These are phyloP conservation scores for Anthracocystis walkeri DNA, from an alignment of 1,284 basidiomycete species.

Conservation along the genomic window DNA sequence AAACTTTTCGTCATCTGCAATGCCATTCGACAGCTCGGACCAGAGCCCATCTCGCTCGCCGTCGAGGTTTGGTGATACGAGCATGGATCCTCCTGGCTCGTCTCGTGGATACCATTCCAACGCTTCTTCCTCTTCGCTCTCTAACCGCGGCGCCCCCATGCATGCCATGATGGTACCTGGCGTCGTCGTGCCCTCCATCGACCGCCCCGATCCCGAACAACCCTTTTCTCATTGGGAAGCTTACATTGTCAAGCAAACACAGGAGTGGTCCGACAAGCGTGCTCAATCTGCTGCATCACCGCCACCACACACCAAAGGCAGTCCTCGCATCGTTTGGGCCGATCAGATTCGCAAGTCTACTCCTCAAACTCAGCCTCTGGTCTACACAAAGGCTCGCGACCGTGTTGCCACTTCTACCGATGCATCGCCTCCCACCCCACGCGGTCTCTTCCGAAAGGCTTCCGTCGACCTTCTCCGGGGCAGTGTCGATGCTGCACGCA, in stretches of 20 bases:
- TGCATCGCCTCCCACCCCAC: slow-evolving; percentile 16
- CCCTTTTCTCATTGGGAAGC: slow-evolving; percentile 50
- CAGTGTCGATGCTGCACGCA: slow-evolving; percentile 1
- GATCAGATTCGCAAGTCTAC: slow-evolving; percentile 37
- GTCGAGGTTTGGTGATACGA: neutral
- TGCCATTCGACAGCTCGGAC: slow-evolving; percentile 19
- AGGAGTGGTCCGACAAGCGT: slow-evolving; percentile 32
- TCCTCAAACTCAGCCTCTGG: slow-evolving; percentile 25
- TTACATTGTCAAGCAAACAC: slow-evolving; percentile 41
- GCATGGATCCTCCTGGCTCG: neutral
- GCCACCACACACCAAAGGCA: slow-evolving; percentile 6
- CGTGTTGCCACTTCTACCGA: slow-evolving; percentile 22
- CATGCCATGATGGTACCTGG: slow-evolving; percentile 47
- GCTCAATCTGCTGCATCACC: slow-evolving; percentile 13
- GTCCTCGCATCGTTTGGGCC: slow-evolving; percentile 39
- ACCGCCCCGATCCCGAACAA: slow-evolving; percentile 23
- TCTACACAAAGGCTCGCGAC: slow-evolving; percentile 41
- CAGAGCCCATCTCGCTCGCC: slow-evolving; percentile 13
- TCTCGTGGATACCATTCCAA: slow-evolving; percentile 16
- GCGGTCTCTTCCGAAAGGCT: slow-evolving; percentile 22
- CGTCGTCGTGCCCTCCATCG: slow-evolving; percentile 19
- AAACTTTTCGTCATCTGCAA: slow-evolving; percentile 17
- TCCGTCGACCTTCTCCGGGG: slow-evolving; percentile 34
- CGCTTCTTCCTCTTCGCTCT: slow-evolving; percentile 20
- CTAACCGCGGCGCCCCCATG: slow-evolving; percentile 30